Evolutionary conservation across 139 green algal genomes (phyloP), one percentile per base, ranked within the genome.

Genomic region (Chlorella sp.): DNA sequence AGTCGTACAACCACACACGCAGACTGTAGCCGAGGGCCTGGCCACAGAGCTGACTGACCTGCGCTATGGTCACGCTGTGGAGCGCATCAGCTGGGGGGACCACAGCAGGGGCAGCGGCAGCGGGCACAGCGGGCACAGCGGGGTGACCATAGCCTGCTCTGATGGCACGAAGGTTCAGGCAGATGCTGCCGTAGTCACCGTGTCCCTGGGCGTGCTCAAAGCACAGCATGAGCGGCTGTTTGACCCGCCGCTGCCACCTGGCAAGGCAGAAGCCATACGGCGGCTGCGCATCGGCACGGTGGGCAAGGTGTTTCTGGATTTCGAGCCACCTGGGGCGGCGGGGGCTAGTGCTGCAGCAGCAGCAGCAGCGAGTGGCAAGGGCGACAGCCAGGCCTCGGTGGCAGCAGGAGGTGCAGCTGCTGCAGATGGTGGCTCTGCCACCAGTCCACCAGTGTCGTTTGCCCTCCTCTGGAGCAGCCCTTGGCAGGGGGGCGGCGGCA

Each of bases 151-250:
- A 16, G 42, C 77, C 2, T 93, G 90, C 77, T 36, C 37, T 30
- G 57, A 85, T 28, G 92, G 92, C 7, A 48, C 34, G 7, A 40
- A 12, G 11, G 28, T 91, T 4, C 22, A 89, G 85, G 87, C 71
- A 22, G 92, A 89, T 81, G 92, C 92, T 57, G 92, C 75, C 28
- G 79, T 94, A 12, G 87, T 92, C 36, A 93, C 92, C 53, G 84
- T 93, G 0, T 91, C 90, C 4, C 92, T 94, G 57, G 92, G 92
- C 2, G 90, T 94, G 24, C 87, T 94, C 21, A 91, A 94, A 84
- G 92, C 92, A 57, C 61, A 40, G 79, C 42, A 81, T 21, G 22
- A 14, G 4, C 18, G 15, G 39, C 79, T 87, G 78, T 94, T 93
- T 40, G 14, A 85, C n/a, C 91, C 91, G 32, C 34, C 53, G 22